Evolutionary conservation across 1,139 yeast species (phyloP), one percentile per base, ranked within the genome.

Genomic region (Nadsonia starkeyi-henricii): DNA sequence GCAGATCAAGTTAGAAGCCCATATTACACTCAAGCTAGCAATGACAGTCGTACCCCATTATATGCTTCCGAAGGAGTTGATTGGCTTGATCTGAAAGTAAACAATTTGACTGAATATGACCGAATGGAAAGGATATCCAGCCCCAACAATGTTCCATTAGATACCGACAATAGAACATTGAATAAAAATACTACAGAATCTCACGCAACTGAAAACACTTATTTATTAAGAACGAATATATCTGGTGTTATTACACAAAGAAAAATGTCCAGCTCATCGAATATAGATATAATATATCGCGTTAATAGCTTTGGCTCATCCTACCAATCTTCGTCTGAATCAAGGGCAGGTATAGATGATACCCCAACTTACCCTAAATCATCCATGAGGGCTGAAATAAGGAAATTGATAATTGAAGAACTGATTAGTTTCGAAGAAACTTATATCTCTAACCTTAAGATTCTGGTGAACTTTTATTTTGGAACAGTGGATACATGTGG

Each of bases 381-480:
- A 12, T 7, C 3, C 17, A 33, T 15, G 17, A 12, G 39, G 17
- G 17, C 17, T 15, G 39, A 33, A 33, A 33, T n/a, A 13, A 12
- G 39, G 17, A 33, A 33, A 15, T 15, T 13, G 4, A n/a, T 33
- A 13, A 43, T 53, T 2, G 53, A 52, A 36, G 56, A 53, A 46
- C 50, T 53, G 19, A 51, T 53, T 21, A 45, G 47, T 5, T 48
- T 54, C 1, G 56, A 53, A 43, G 54, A 53, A 45, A 36, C 48
- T 2, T 52, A 53, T 30, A 28, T 53, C 20, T 48, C 51, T 26
- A 49, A 54, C 1, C 48, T 53, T 4, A 46, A 54, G 3, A 41
- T 53, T 33, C 47, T 53, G 18, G 52, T 50, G 9, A 53, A 53
- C 44, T 50, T 53, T 30, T 53, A 53, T 28, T 45, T 53, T 20